Evolutionary conservation across 139 green algal species (phyloP), one percentile per base, ranked within the genome.

Genomic region (Picochlorum sp.): DNA sequence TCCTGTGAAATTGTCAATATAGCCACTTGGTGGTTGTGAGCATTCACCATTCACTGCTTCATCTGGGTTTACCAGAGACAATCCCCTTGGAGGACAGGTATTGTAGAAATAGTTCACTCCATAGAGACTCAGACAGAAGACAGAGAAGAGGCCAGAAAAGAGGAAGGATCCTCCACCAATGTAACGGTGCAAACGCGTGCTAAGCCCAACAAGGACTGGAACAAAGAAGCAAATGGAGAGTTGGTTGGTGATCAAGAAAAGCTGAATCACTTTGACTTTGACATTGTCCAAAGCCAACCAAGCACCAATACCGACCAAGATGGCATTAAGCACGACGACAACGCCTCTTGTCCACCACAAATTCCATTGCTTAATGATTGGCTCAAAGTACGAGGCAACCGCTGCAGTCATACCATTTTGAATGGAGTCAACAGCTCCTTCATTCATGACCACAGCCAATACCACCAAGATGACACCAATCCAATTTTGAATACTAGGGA

Each of bases 211-310:
- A 37, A 86, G 58, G 34, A 95, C 55, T 8, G 86, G 79, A n/a
- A 89, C 49, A 41, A 81, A 75, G 18, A 68, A 76, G 26, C 77
- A 87, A 63, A 71, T 77, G 68, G 74, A 86, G 2, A 94, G 49
- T 67, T 92, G 77, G 82, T 95, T 95, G 57, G 75, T 73, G 2
- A 95, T 67, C 1, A 94, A 76, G 71, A 92, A 95, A 14, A 95
- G 82, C 28, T 77, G 56, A 26, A 66, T 32, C 5, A 66, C 60
- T 15, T 23, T 32, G 23, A 57, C 60, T 21, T 66, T 57, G 5
- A 58, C n/a, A 66, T 21, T 24, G n/a, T 28, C 56, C 41, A 45
- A 16, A 0, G 30, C 56, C 21, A 24, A 16, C 21, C 51, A 59
- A 9, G 20, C 13, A 9, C 41, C 23, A 26, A 52, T 50, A 32